Percentiles rank a stretch among this genome's conserved stretches.
Evolutionary conservation across 2,329 filamentous ascomycete species (phyloP).

Genomic region (Reticulascus tulasneorum): DNA sequence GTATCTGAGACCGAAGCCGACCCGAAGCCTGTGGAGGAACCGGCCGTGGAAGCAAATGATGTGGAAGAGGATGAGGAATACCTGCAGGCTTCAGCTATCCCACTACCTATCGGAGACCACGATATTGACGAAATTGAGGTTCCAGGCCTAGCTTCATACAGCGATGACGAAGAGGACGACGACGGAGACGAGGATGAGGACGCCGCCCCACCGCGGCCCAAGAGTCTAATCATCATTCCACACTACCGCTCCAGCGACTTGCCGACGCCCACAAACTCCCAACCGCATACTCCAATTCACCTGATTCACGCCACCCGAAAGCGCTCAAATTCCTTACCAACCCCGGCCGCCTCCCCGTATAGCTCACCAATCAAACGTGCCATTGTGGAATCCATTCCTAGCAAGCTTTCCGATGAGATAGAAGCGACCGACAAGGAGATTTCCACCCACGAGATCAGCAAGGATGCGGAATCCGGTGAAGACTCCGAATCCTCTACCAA

Average conservation of each 20-base stretch:
- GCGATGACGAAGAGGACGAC: slow-evolving; percentile 57
- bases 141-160: slow-evolving; percentile 60
- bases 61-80: slow-evolving; percentile 32
- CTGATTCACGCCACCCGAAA: slow-evolving; percentile 30
- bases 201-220: slow-evolving; percentile 33
- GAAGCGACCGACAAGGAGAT: slow-evolving; percentile 8
- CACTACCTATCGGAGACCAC: slow-evolving; percentile 62
- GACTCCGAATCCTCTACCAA: neutral
- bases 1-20: slow-evolving; percentile 11
- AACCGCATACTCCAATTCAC: slow-evolving; percentile 29
- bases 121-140: slow-evolving; percentile 80
- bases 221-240: slow-evolving; percentile 40
- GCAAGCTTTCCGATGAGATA: neutral
- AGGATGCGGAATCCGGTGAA: neutral
- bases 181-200: slow-evolving; percentile 31
- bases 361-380: slow-evolving; percentile 13
- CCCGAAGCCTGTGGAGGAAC: slow-evolving; percentile 6
- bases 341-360: slow-evolving; percentile 24
- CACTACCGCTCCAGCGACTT: slow-evolving; percentile 20
- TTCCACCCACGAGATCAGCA: slow-evolving; percentile 7
- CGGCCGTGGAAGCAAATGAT: slow-evolving; percentile 3
- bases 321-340: slow-evolving; percentile 48
- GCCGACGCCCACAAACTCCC: slow-evolving; percentile 28
- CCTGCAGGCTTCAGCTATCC: slow-evolving; percentile 53
- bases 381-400: slow-evolving; percentile 3